Evolutionary conservation across 768 basidiomycete species (phyloP), one percentile per base, ranked within the genome.

Genomic region (Pisolithus tinctorius): DNA sequence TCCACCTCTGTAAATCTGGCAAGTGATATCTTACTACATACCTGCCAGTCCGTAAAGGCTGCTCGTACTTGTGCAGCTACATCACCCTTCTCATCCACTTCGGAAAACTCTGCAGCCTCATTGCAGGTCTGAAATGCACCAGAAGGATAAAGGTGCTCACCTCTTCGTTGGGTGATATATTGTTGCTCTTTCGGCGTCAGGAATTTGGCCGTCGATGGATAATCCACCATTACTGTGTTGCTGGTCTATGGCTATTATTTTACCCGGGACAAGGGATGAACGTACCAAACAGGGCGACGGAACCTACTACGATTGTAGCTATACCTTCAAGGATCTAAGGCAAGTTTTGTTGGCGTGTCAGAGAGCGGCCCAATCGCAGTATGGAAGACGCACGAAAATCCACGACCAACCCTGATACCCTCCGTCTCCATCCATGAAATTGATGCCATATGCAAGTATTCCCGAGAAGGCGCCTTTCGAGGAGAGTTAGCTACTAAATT

Each of bases 11-110:
- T 48, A 2, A 48, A 7, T 25, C 10, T 2, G 16, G 10, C 9
- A 27, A 27, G 41, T 13, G 16, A 4, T 5, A 34, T 11, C 9
- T 26, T 17, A 11, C 49, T 27, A 44, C 57, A 17, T 48, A 79
- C 74, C 71, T 85, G 81, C 84, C 84, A 85, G 58, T 85, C 83
- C 0, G 56, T 51, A 34, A 82, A 53, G 0, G 80, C 81, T 10
- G 74, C 70, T 66, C 70, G 70, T 25, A 84, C 56, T 59, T 83
- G 80, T 5, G 76, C 64, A 56, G 71, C 56, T 36, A 76, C 72
- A 54, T 82, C 81, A 55, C 84, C 83, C 49, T 80, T 80, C 56
- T 85, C 83, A 0, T 82, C 82, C 0, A 26, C 25, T 27, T 44
- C 14, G 4, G 43, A 44, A 30, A 44, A 44, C 13, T 83, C 80